Conservation (phyloP, 2,329 filamentous ascomycete genomes). For the Microdochium bolleyi region DNA sequence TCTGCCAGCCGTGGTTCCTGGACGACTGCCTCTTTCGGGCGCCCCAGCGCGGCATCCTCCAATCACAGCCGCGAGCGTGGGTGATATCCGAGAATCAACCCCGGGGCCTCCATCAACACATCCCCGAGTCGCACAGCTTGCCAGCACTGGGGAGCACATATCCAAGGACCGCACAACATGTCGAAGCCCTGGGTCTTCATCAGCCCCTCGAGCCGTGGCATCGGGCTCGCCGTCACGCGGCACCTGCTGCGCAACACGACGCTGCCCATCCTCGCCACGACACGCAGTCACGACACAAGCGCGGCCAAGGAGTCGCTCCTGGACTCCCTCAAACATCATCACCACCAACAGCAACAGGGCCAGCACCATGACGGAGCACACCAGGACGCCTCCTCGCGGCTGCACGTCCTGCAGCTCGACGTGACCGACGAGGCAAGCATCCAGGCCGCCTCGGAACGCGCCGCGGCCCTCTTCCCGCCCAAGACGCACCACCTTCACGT, state of each 20-base stretch:
- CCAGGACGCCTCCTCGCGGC: slow-evolving; percentile 24
- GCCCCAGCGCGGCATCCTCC: background rate
- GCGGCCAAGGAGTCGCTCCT: slow-evolving; percentile 24
- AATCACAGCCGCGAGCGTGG: background rate
- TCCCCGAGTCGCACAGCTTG: background rate
- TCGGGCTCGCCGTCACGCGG: slow-evolving; percentile 39
- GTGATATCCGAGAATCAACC: background rate
- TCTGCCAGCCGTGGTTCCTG: background rate
- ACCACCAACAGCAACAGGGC: slow-evolving; percentile 1
- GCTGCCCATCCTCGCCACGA: slow-evolving; percentile 38
- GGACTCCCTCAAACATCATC: slow-evolving; percentile 5
- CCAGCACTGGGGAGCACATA: too few species aligned
- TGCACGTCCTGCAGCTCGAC: slow-evolving; percentile 32
- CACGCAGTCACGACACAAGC: slow-evolving; percentile 25
- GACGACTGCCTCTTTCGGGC: background rate
- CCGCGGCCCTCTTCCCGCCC: slow-evolving; percentile 42
- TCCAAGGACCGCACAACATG: slow-evolving; percentile 3
- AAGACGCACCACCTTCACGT: slow-evolving; percentile 55
- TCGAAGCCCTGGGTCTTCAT: slow-evolving; percentile 42
- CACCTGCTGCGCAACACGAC: slow-evolving; percentile 38
- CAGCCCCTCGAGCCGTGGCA: slow-evolving; percentile 38
- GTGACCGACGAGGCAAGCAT: slow-evolving; percentile 57
- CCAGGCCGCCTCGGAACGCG: slow-evolving; percentile 40
- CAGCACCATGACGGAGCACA: too few species aligned
- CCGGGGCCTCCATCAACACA: background rate